phyloP scores from a whole-genome alignment of 1,284 basidiomycete species.

The Microbotryum scabiosae region DNA sequence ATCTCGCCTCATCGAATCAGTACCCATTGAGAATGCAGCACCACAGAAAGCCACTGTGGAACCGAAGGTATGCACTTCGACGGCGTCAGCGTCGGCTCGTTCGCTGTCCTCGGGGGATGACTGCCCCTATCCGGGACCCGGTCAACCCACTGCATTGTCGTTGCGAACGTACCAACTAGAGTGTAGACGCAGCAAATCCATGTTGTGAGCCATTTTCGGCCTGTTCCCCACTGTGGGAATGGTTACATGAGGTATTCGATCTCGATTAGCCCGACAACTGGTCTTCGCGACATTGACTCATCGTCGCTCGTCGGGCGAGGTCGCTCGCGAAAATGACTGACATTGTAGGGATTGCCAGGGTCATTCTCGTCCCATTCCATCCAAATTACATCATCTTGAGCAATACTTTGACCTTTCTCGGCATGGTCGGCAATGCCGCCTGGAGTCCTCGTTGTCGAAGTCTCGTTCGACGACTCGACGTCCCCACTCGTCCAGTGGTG shows the following conservation, averaged over 20 bases:
- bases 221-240: constrained; percentile 10
- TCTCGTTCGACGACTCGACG: no score
- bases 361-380: constrained; percentile 25
- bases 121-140: no score
- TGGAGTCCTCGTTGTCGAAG: no score
- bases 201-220: constrained; percentile 25
- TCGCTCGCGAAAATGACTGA: background rate
- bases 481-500: no score
- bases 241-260: background rate
- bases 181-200: constrained; percentile 20
- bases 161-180: background rate
- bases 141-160: background rate
- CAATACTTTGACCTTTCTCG: no score
- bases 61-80: background rate
- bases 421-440: no score
- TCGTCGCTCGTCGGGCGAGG: no score
- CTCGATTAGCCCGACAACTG: no score
- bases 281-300: background rate
- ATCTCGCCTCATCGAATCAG: constrained; percentile 17
- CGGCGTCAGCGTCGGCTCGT: no score
- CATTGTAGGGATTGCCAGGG: constrained; percentile 27
- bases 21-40: constrained; percentile 19
- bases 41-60: constrained; percentile 11
- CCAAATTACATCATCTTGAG: constrained; percentile 16
- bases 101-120: no score